Base-by-base conservation (phyloP, 306 rosid genomes). In the Nissolia schottii region DNA sequence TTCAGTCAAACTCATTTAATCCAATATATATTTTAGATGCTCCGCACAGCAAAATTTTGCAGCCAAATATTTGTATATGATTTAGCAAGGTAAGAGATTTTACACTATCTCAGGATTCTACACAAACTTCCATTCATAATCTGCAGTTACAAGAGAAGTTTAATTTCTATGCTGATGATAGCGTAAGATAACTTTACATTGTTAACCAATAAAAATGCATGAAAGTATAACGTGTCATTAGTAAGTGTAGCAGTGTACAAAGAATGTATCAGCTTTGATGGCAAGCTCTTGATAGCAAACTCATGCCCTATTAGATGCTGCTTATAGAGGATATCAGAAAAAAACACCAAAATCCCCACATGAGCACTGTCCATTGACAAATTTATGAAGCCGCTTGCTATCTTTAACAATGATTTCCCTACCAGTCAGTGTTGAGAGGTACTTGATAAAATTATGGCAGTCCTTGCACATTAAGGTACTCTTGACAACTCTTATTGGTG, bases 351-450 rank as follows among this genome's bases (percentile, higher is more conserved):
- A 83, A 46, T 90, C 88, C 58, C 95, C 95, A 81, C 99, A 89
- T 0, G 90, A 85, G 73, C 95, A 91, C 67, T 79, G 72, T 56
- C 98, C 98, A 29, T 86, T 55, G 72, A 82, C 83, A 84, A 94
- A 86, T 77, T 78, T 91, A 72, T 94, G 97, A 69, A 89, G 87
- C 80, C 84, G 62, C 86, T 79, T 91, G 62, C 87, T 85, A 76
- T 94, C 97, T 83, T 90, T 81, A 58, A 94, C 58, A 64, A 86
- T 59, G 62, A 94, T 86, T 81, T 94, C 95, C 80, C 96, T 85
- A 61, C 70, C 82, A 23, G 81, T 85, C 74, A 86, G 49, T 74
- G 73, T 43, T 9, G 96, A 89, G 51, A 85, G 51, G 13, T 67
- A 77, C 85, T 85, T 86, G 13, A 85, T 51, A 83, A 91, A 94